A percentile compares a stretch with the other conserved stretches of the same genome.
Evolutionary conservation across 805 yeast genomes (phyloP).

Genomic region (Kodamaea nitidulidarum): DNA sequence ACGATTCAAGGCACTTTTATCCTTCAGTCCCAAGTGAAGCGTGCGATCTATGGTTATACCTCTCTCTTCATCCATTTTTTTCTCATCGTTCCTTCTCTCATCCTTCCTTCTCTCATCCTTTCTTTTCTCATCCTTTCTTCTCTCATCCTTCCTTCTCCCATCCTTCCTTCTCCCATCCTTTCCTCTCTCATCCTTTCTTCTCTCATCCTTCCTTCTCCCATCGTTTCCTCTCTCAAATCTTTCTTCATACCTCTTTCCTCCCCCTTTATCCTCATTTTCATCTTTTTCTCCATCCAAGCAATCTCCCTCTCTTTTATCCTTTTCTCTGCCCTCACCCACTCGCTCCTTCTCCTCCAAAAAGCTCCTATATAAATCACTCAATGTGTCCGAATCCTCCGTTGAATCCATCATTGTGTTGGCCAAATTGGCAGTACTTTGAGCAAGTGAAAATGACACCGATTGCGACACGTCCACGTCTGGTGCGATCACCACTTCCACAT

Average conservation of each 20-base stretch:
- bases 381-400: conserved; percentile 1
- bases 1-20: too few species aligned
- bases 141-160: too few species aligned
- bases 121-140: too few species aligned
- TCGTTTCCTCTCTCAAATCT: neutral
- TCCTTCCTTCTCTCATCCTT: too few species aligned
- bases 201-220: neutral
- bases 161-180: too few species aligned
- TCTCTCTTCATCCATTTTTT: too few species aligned
- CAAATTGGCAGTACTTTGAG: conserved; percentile 71
- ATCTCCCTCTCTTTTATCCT: neutral
- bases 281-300: neutral
- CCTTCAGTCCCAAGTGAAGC: too few species aligned
- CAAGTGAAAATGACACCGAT: conserved; percentile 48
- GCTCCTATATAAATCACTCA: conserved; percentile 11
- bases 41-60: too few species aligned
- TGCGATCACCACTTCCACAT: conserved; percentile 44
- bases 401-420: conserved; percentile 50
- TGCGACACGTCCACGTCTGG: conserved; percentile 30
- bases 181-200: neutral
- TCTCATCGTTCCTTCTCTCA: too few species aligned
- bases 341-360: conserved; percentile 10
- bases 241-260: too few species aligned
- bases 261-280: too few species aligned
- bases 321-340: too few species aligned